These are phyloP conservation scores for Nicotiana noctiflora DNA, from an alignment of 257 asterid species.

Conservation along the genomic window DNA sequence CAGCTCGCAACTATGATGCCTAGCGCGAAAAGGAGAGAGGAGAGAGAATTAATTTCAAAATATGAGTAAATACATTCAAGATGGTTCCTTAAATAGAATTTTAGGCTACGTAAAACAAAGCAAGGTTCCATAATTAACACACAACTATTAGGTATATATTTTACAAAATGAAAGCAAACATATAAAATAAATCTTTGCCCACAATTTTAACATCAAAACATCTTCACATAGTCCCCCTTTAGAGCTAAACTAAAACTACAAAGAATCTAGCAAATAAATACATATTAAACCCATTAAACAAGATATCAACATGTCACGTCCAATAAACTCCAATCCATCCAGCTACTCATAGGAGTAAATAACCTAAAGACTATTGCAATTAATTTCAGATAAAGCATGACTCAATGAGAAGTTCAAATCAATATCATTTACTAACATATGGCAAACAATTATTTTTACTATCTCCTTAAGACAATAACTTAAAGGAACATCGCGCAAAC, in stretches of 20 bases:
- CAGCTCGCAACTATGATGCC: not conserved
- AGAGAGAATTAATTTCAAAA: not conserved
- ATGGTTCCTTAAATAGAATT: not conserved
- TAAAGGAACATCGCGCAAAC: constrained; percentile 24
- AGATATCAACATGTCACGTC: not conserved
- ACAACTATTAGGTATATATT: not conserved
- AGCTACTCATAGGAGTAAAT: not conserved
- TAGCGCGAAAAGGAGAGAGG: not conserved
- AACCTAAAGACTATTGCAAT: not conserved
- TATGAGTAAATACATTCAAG: not conserved
- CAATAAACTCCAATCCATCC: not conserved
- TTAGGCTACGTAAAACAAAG: not conserved
- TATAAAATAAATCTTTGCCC: not conserved
- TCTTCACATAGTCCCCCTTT: not conserved
- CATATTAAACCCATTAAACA: not conserved
- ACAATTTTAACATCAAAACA: not conserved
- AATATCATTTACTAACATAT: not conserved
- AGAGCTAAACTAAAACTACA: not conserved
- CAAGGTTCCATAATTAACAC: not conserved
- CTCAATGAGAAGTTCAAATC: not conserved
- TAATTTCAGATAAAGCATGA: constrained; percentile 1
- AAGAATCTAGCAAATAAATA: constrained; percentile 7
- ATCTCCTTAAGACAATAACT: not conserved
- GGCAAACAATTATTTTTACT: not conserved
- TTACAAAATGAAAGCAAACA: not conserved